These are phyloP conservation scores for Cicer judaicum DNA, from an alignment of 306 rosid genomes.

Conservation along the genomic window DNA sequence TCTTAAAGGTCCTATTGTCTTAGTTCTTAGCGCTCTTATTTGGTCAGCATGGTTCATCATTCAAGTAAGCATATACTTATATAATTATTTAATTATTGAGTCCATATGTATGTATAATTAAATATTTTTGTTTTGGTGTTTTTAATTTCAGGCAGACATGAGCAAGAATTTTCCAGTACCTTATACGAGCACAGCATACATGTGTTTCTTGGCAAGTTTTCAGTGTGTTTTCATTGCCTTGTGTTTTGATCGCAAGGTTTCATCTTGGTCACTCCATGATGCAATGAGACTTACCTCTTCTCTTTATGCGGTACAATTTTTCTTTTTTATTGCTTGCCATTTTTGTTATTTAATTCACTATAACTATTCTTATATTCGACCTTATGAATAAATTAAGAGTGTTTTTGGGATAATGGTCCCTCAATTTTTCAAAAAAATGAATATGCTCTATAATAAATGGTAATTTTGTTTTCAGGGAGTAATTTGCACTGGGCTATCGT, in stretches of 20 bases:
- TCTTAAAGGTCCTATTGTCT: constrained; percentile 54
- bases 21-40: constrained; percentile 57
- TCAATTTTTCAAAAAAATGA: too few relatives aligned
- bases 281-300: constrained; percentile 55
- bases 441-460: neutral
- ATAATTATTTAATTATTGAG: too few relatives aligned
- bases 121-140: neutral
- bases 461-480: constrained; percentile 59
- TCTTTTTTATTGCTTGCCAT: neutral
- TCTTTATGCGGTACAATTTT: constrained; percentile 60
- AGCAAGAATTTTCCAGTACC: constrained; percentile 75
- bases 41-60: constrained; percentile 73
- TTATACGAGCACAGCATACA: constrained; percentile 65
- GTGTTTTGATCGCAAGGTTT: constrained; percentile 46
- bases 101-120: neutral
- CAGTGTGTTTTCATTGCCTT: constrained; percentile 67
- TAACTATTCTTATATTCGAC: too few relatives aligned
- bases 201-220: constrained; percentile 66
- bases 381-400: too few relatives aligned
- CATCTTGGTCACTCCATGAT: constrained; percentile 67
- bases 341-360: too few relatives aligned
- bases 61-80: constrained; percentile 50
- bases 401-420: too few relatives aligned
- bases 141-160: constrained; percentile 63
- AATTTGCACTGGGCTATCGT: constrained; percentile 67